A percentile compares a stretch with the other conserved stretches of the same genome.
Evolutionary conservation across 306 rosid genomes (phyloP).

Genomic region (Prunus fruticosa): DNA sequence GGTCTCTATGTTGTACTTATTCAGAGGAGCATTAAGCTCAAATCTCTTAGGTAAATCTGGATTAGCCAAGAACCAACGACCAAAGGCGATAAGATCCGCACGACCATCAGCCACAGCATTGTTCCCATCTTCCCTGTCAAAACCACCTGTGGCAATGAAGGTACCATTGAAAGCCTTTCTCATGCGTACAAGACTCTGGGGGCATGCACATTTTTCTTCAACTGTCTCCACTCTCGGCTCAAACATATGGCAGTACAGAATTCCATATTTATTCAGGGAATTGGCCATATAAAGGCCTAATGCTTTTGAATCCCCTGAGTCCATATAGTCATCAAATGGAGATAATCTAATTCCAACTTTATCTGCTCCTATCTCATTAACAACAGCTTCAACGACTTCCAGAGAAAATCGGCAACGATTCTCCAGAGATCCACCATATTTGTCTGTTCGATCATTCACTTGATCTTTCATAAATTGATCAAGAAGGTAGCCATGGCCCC

Average conservation of each 20-base stretch:
- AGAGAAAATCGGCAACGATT: slow-evolving; percentile 58
- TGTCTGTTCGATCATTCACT: slow-evolving; percentile 13
- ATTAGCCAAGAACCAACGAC: slow-evolving; percentile 50
- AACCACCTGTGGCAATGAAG: too few species aligned
- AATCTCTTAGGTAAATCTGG: slow-evolving; percentile 53
- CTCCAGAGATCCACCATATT: slow-evolving; percentile 39
- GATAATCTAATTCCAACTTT: slow-evolving; percentile 59
- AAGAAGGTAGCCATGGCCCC: background rate
- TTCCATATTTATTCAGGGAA: too few species aligned
- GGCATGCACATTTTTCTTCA: too few species aligned
- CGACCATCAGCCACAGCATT: slow-evolving; percentile 14
- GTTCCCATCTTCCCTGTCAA: too few species aligned
- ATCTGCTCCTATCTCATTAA: slow-evolving; percentile 46
- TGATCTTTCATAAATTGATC: background rate
- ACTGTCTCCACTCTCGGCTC: too few species aligned
- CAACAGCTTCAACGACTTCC: slow-evolving; percentile 39
- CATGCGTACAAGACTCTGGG: too few species aligned
- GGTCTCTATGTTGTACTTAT: slow-evolving; percentile 36
- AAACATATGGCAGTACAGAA: too few species aligned
- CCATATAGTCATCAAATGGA: too few species aligned
- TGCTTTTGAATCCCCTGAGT: too few species aligned
- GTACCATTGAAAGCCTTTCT: too few species aligned
- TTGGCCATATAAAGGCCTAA: too few species aligned
- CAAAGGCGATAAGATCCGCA: slow-evolving; percentile 50
- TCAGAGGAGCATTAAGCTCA: slow-evolving; percentile 30